A percentile compares a stretch with the other conserved stretches of the same genome.
These are phyloP conservation scores for Geotrichum siamense DNA, from an alignment of 1,139 yeast genomes.

Conservation along the genomic window DNA sequence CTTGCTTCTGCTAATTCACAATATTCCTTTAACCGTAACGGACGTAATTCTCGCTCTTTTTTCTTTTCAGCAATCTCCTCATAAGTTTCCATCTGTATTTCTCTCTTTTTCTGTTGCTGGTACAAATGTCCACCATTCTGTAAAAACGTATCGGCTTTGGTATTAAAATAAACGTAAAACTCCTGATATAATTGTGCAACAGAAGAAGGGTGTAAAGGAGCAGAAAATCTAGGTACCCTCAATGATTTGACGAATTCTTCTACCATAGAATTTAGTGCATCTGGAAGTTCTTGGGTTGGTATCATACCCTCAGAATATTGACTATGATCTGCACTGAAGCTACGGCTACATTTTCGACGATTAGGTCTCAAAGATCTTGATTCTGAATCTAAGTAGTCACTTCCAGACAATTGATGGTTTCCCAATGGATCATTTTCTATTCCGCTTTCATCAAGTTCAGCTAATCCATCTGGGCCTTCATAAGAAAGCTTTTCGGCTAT, in stretches of 20 bases:
- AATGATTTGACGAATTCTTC: constrained; percentile 44
- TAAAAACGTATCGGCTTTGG: constrained; percentile 28
- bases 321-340: not conserved
- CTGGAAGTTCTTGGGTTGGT: constrained; percentile 29
- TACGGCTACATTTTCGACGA: not conserved
- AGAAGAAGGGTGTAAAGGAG: constrained; percentile 48
- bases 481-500: constrained; percentile 16
- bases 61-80: constrained; percentile 33
- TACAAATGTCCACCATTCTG: constrained; percentile 16
- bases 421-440: constrained; percentile 11
- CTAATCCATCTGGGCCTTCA: too few relatives aligned
- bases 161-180: constrained; percentile 40
- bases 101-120: constrained; percentile 19
- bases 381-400: not conserved
- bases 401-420: not conserved
- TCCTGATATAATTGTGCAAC: constrained; percentile 48
- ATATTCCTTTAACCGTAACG: constrained; percentile 29
- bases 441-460: constrained; percentile 5
- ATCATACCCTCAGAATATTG: constrained; percentile 7
- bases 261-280: constrained; percentile 27
- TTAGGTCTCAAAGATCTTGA: not conserved
- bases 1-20: constrained; percentile 38
- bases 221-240: constrained; percentile 49
- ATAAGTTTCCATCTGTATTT: constrained; percentile 31
- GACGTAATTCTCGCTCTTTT: constrained; percentile 24